Conservation (phyloP, 768 basidiomycete species). For the Lactifluus hygrophoroides region DNA sequence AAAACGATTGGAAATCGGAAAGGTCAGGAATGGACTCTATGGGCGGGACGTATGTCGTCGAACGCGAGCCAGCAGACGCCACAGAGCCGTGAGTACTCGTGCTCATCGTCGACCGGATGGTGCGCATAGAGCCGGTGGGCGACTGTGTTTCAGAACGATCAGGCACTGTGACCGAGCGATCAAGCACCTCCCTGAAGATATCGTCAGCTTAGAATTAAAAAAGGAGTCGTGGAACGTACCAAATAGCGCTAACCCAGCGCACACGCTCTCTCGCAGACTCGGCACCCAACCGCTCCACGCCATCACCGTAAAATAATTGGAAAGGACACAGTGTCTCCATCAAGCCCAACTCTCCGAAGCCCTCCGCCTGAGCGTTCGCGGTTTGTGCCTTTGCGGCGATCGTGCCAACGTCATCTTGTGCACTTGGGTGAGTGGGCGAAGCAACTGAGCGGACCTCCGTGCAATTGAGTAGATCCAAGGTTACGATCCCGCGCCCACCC, state of each 20-base stretch:
- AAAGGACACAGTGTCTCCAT: constrained; percentile 81
- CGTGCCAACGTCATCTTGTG: constrained; percentile 80
- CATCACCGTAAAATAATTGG: constrained; percentile 84
- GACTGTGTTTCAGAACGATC: constrained; percentile 41
- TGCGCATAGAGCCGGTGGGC: constrained; percentile 54
- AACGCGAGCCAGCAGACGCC: constrained; percentile 57
- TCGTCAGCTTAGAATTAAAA: neutral
- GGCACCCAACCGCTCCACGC: constrained; percentile 81
- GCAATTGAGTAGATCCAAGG: constrained; percentile 80
- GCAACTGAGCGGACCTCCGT: constrained; percentile 77
- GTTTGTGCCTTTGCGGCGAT: constrained; percentile 65
- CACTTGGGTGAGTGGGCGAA: constrained; percentile 71
- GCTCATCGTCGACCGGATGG: constrained; percentile 49
- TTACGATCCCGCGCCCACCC: constrained; percentile 78
- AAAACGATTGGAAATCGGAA: constrained; percentile 48
- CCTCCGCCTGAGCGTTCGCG: constrained; percentile 31
- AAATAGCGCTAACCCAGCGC: constrained; percentile 86
- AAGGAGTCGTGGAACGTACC: constrained; percentile 38
- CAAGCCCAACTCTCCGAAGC: constrained; percentile 36
- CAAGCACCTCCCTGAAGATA: constrained; percentile 62
- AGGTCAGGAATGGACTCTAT: constrained; percentile 63
- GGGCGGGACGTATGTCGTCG: constrained; percentile 72
- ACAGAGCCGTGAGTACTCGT: constrained; percentile 41
- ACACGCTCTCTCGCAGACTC: constrained; percentile 82
- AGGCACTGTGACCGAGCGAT: constrained; percentile 49